Evolutionary conservation across 371 early-diverging fungal genomes (phyloP).

Genomic region (Aphelidium insulamus): DNA sequence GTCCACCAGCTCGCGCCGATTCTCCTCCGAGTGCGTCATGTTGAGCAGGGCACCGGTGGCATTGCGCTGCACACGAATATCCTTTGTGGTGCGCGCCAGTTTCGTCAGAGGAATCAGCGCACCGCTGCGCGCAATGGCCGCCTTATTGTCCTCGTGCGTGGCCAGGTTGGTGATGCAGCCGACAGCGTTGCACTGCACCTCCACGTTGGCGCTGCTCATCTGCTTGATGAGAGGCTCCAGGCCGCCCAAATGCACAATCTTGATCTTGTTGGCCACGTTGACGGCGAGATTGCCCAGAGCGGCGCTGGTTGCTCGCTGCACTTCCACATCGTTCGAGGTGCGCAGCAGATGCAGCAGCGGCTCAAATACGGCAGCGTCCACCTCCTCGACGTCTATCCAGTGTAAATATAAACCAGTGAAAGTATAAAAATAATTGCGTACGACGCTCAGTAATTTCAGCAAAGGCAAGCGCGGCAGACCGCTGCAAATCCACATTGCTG

Average conservation of each 20-base stretch:
- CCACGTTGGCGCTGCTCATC: conserved; percentile 64
- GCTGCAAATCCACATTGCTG: conserved; percentile 59
- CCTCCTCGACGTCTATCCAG: conserved; percentile 43
- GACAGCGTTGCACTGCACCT: conserved; percentile 86
- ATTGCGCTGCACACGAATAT: conserved; percentile 72
- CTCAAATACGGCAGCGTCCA: conserved; percentile 50
- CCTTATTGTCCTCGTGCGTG: conserved; percentile 74
- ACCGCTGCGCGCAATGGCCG: conserved; percentile 60
- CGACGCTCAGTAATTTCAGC: conserved; percentile 77
- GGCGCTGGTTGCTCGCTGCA: conserved; percentile 68
- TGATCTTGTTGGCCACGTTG: conserved; percentile 55
- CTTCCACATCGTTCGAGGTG: conserved; percentile 65
- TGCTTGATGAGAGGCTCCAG: conserved; percentile 70
- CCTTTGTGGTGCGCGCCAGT: conserved; percentile 51
- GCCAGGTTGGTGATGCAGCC: conserved; percentile 88
- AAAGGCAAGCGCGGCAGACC: conserved; percentile 75
- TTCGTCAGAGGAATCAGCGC: conserved; percentile 50
- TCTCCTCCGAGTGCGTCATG: conserved; percentile 78
- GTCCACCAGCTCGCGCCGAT: conserved; percentile 59
- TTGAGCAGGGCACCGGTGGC: conserved; percentile 81
- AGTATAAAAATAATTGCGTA: conserved; percentile 3
- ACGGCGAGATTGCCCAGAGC: conserved; percentile 78
- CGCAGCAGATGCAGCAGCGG: conserved; percentile 60
- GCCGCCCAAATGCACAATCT: conserved; percentile 67
- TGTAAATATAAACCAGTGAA: not conserved